Base-by-base conservation (phyloP, 164 flowering plant species). In the Nymphaea colorata region DNA sequence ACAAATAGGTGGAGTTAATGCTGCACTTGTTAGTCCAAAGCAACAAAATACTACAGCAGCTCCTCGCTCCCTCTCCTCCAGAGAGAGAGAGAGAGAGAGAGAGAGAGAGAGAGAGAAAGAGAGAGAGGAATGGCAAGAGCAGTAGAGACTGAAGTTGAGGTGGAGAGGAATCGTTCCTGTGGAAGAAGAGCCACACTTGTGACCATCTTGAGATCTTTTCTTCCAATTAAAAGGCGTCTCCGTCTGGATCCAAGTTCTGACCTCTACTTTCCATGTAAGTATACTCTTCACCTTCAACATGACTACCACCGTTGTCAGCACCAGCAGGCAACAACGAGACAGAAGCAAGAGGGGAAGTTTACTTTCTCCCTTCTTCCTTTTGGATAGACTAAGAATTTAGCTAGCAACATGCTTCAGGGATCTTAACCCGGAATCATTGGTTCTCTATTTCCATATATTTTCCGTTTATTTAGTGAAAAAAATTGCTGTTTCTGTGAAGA, bases 71-170 rank as follows among this genome's bases (percentile, higher is more conserved):
- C 36, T 25, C 36, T 25, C 36, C 36, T 25, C 53, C 55, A 61
- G 66, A 10, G 41, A 44, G 25, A 3, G 55, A 44, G 67, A 44
- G 55, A 44, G 67, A 65, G 51, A 65, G 55, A 65, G 67, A 65
- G 55, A 65, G 67, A 65, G 55, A 65, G 55, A 65, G 67, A 65
- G 67, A 65, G 67, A 44, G 67, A 65, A 53, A 44, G 67, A 44
- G 67, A 68, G 57, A 61, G 57, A 51, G 57, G 14, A 4, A 51
- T 51, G 57, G 57, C 12, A 51, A 5, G 57, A 10, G 57, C 57
- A 8, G 57, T 8, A 51, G 57, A 51, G 14, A 15, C 14, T 51
- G 57, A 51, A 15, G 14, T 8, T 51, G 57, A 3, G 57, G 57
- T 2, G 57, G 57, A 51, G 57, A 51, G 14, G 57, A 10, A 51